Base-by-base conservation (phyloP, 2,329 filamentous ascomycete genomes). In the Chaetomium strumarium region DNA sequence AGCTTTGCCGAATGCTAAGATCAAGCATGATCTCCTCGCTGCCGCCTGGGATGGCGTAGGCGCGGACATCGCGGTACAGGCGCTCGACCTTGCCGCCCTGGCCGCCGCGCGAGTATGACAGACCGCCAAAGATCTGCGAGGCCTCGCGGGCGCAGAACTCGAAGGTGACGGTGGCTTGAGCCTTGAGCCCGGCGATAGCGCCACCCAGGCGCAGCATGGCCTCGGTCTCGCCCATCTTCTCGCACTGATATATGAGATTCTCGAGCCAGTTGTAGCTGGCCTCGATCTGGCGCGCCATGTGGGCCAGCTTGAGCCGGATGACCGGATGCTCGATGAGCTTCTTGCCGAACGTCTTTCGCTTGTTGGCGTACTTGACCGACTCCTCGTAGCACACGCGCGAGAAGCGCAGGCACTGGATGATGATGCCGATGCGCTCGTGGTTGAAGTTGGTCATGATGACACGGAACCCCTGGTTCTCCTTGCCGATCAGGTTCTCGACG, bases 371-470 rank as follows among this genome's bases (percentile, higher is more conserved):
- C 71, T 95, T 95, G 70, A 97, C 81, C 20, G 87, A 88, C 74
- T 99, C 93, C 69, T 97, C 92, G 77, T 90, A 96, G 80, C 91
- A 96, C 61, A 97, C 92, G 61, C 93, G 90, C 40, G 88, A 85
- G 81, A 99, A 97, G 66, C 93, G 90, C 60, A 96, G 71, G 66
- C 85, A 95, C 74, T 99, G 93, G 75, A 97, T 97, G 74, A 97
- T 91, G 72, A 99, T 97, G 58, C 93, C 93, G 63, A 99, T 91
- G 58, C 93, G 89, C 76, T 99, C 93, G 78, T 97, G 93, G 81
- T 97, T 97, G 79, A 96, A 96, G 80, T 96, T 96, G 69, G 90
- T 96, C 92, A 97, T 97, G 78, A 99, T 92, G 67, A 95, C 90
- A 74, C 91, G 89, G 83, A 99, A 99, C 37, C 93, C 93, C 70